These are phyloP conservation scores for Primulina huaijiensis DNA, from an alignment of 257 asterid genomes.

Conservation along the genomic window DNA sequence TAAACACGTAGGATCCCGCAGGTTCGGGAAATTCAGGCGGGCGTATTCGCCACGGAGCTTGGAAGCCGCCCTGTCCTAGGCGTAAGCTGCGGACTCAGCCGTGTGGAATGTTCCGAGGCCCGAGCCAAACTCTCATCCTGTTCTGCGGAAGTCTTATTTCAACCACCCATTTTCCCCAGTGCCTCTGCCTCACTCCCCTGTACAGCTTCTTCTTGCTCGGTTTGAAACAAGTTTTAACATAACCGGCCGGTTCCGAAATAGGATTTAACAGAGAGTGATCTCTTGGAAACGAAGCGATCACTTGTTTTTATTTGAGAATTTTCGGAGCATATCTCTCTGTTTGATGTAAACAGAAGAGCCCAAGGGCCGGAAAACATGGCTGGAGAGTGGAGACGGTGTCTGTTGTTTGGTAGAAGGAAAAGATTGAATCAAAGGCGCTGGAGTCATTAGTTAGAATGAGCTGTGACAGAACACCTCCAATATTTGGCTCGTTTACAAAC, in stretches of 20 bases:
- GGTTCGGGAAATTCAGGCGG: slow-evolving; percentile 44
- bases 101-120: slow-evolving; percentile 76
- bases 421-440: slow-evolving; percentile 80
- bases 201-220: slow-evolving; percentile 44
- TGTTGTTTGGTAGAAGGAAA: slow-evolving; percentile 40
- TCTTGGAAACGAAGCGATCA: slow-evolving; percentile 5
- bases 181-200: slow-evolving; percentile 58
- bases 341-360: slow-evolving; percentile 58
- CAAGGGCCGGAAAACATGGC: slow-evolving; percentile 40
- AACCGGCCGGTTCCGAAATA: slow-evolving; percentile 2
- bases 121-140: slow-evolving; percentile 46
- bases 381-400: slow-evolving; percentile 4
- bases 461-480: slow-evolving; percentile 59
- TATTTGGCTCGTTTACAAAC: slow-evolving; percentile 30
- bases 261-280: not conserved
- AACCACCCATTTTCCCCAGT: slow-evolving; percentile 59
- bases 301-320: slow-evolving; percentile 30
- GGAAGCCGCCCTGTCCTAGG: slow-evolving; percentile 52
- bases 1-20: slow-evolving; percentile 45
- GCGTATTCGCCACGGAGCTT: slow-evolving; percentile 53
- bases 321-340: slow-evolving; percentile 54
- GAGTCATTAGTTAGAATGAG: slow-evolving; percentile 59
- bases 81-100: slow-evolving; percentile 78
- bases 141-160: slow-evolving; percentile 49
- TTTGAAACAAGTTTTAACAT: slow-evolving; percentile 15